Base-by-base conservation (phyloP, 805 yeast species). In the Yamadazyma philogaea region DNA sequence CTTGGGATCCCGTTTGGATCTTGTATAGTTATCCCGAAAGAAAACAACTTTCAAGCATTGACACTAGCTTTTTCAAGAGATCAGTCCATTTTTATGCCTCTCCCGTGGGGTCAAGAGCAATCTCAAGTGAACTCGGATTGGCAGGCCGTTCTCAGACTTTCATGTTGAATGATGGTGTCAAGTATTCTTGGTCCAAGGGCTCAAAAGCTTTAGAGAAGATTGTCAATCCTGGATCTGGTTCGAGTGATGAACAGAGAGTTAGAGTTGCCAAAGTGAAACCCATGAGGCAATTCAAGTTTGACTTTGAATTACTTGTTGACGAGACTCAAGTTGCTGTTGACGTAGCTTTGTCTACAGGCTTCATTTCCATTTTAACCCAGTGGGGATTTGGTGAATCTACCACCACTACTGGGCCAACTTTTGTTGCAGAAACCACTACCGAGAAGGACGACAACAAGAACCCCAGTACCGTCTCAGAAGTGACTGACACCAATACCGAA, bases 301-400 rank as follows among this genome's bases (percentile, higher is more conserved):
- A 81, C 56, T 81, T 74, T 60, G 84, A 80, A 58, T 48, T 81
- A 45, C 57, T 75, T 26, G 57, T 80, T 20, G 83, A 79, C 55
- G 74, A 68, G 39, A 40, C 54, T 1, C 63, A 66, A 48, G 61
- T 78, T 20, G 80, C 76, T 52, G 55, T 64, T n/a, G 77, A 75
- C 42, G 63, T 73, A 32, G 83, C 77, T 2, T 55, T 81, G 39
- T 76, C 80, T n/a, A 78, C 85, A 6, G 83, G 74, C 1, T 81
- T 80, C 50, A 59, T 78, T 41, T 70, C 83, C 15, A 79, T 81
- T 81, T 65, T 77, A 63, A 77, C 84, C n/a, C 81, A 79, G 59
- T 81, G 87, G 87, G 79, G 80, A 17, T 56, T 67, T 38, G 81
- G 81, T 39, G 77, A 69, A 54, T 63, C 62, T 46, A 75, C 81